phyloP scores from a whole-genome alignment of 495 filamentous ascomycete species.

The Melanomma pulvis-pyrius region DNA sequence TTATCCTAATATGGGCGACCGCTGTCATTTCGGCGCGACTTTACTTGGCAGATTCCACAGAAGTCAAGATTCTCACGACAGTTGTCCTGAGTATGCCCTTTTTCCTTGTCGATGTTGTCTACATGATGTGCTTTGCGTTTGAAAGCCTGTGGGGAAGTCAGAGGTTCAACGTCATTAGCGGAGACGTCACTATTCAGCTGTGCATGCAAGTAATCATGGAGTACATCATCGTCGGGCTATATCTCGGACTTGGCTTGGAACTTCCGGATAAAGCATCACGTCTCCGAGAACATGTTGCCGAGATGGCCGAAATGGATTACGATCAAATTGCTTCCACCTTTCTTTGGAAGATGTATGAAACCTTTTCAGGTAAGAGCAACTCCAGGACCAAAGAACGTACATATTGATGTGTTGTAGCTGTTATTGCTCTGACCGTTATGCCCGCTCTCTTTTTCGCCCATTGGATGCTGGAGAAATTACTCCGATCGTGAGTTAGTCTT shows the following conservation, averaged over 20 bases:
- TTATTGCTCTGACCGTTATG: constrained; percentile 16
- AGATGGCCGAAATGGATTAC: constrained; percentile 8
- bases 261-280: constrained; percentile 22
- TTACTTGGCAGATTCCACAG: constrained; percentile 18
- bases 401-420: constrained; percentile 8
- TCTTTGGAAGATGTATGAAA: constrained; percentile 25
- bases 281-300: constrained; percentile 3
- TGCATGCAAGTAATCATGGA: constrained; percentile 35
- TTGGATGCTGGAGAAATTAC: constrained; percentile 23
- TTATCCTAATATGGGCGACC: constrained; percentile 27
- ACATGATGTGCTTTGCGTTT: constrained; percentile 36
- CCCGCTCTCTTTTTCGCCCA: constrained; percentile 25
- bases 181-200: constrained; percentile 25
- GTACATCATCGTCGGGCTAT: constrained; percentile 28
- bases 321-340: constrained; percentile 10
- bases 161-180: constrained; percentile 34
- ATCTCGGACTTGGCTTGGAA: constrained; percentile 26
- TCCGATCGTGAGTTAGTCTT: constrained; percentile 11
- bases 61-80: constrained; percentile 29
- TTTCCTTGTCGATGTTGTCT: constrained; percentile 30
- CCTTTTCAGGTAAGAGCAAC: background rate
- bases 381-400: background rate
- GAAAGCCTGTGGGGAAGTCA: constrained; percentile 24
- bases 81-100: constrained; percentile 29
- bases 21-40: constrained; percentile 21